phyloP scores from a whole-genome alignment of 139 green algal genomes.

The Volvox reticuliferus region DNA sequence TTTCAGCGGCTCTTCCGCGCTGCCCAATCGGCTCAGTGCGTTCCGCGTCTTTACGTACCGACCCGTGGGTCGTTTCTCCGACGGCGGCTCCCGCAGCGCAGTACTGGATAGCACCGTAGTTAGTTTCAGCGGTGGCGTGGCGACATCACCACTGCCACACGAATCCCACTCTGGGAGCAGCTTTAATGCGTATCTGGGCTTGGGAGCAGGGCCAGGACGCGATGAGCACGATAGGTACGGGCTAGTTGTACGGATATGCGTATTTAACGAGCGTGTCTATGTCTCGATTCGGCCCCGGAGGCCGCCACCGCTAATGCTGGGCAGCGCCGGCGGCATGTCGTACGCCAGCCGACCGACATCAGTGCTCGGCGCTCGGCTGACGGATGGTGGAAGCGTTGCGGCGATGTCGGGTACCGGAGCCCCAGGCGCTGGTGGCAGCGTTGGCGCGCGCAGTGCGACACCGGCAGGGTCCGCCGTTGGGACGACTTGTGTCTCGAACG shows the following conservation, averaged over 20 bases:
- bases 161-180: neutral
- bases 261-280: slow-evolving; percentile 2
- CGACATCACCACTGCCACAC: neutral
- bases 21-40: slow-evolving; percentile 19
- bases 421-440: neutral
- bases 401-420: neutral
- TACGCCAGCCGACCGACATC: neutral
- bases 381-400: neutral
- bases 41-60: slow-evolving; percentile 2
- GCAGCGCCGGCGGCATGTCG: neutral
- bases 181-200: neutral
- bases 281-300: neutral
- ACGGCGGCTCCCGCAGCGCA: neutral
- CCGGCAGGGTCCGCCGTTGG: neutral
- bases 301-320: neutral
- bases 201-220: neutral
- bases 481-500: neutral
- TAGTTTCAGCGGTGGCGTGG: slow-evolving; percentile 20
- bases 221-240: slow-evolving; percentile 3
- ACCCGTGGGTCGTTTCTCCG: neutral
- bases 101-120: neutral
- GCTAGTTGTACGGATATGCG: neutral
- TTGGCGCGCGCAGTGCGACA: neutral
- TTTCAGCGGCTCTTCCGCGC: too few species aligned
- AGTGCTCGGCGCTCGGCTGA: neutral